Percentiles rank a stretch among this genome's conserved stretches.
Conservation (phyloP, 345 rosid species). For the Odontarrhena argentea region DNA sequence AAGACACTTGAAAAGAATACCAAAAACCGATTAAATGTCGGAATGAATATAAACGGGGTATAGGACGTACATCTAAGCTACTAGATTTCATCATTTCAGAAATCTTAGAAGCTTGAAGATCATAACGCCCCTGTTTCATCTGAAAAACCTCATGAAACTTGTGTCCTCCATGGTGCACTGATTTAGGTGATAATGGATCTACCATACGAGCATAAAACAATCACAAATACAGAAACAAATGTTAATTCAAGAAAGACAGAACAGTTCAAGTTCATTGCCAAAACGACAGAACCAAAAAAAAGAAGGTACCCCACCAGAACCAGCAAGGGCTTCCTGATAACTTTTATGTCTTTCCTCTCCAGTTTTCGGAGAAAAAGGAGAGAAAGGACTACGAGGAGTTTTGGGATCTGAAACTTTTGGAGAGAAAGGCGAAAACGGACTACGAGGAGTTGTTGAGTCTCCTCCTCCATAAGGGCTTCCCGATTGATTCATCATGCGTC, state of each 20-base stretch:
- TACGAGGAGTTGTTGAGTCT: slow-evolving; percentile 40
- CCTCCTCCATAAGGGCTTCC: slow-evolving; percentile 39
- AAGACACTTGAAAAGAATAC: slow-evolving; percentile 10
- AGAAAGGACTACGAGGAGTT: slow-evolving; percentile 46
- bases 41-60: not conserved
- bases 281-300: not conserved
- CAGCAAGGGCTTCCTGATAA: slow-evolving; percentile 52
- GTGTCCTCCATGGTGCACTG: slow-evolving; percentile 63
- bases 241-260: slow-evolving; percentile 2
- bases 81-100: slow-evolving; percentile 88
- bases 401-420: slow-evolving; percentile 50
- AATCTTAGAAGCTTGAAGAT: slow-evolving; percentile 78
- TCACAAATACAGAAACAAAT: not conserved
- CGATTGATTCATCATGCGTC: slow-evolving; percentile 38
- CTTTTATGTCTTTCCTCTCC: slow-evolving; percentile 56
- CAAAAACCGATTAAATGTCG: too few relatives aligned
- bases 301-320: slow-evolving; percentile 46
- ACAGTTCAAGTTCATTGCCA: not conserved
- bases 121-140: slow-evolving; percentile 82
- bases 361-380: slow-evolving; percentile 43
- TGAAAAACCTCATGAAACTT: slow-evolving; percentile 90
- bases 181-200: slow-evolving; percentile 61
- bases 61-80: slow-evolving; percentile 66
- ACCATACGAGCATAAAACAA: slow-evolving; percentile 17
- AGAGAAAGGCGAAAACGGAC: slow-evolving; percentile 41